Evolutionary conservation across 2,329 filamentous ascomycete genomes (phyloP).

Genomic region (Penicillium sp.): DNA sequence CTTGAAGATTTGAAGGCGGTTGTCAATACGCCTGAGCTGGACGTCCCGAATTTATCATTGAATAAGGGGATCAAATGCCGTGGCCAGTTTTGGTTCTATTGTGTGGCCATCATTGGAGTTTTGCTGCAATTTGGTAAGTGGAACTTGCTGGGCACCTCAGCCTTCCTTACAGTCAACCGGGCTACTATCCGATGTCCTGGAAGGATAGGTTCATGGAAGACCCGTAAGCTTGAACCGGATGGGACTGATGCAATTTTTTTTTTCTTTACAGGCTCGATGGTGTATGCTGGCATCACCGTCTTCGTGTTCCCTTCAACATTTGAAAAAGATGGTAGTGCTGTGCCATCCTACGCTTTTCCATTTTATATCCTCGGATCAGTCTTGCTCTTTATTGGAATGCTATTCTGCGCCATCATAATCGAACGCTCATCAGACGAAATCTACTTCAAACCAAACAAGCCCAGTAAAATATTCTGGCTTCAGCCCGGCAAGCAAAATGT

Average conservation of each 20-base stretch:
- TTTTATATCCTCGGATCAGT: constrained; percentile 30
- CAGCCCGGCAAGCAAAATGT: constrained; percentile 35
- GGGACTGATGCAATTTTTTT: neutral
- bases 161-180: no score
- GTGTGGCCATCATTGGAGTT: constrained; percentile 22
- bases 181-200: no score
- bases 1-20: constrained; percentile 6
- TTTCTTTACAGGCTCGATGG: constrained; percentile 17
- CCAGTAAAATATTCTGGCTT: constrained; percentile 33
- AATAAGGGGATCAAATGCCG: constrained; percentile 32
- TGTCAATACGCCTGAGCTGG: constrained; percentile 19
- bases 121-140: constrained; percentile 26
- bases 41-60: constrained; percentile 32
- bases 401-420: constrained; percentile 32
- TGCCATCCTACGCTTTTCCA: constrained; percentile 30
- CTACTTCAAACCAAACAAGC: constrained; percentile 18
- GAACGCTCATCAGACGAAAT: constrained; percentile 27
- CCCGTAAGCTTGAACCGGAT: neutral
- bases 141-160: no score
- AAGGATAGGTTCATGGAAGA: no score
- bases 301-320: constrained; percentile 24
- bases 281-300: constrained; percentile 27
- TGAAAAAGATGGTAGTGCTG: constrained; percentile 19
- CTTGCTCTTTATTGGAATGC: constrained; percentile 30
- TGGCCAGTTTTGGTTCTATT: constrained; percentile 25